These are phyloP conservation scores for Cyberlindnera bimundalis DNA, from an alignment of 805 yeast species.

Conservation along the genomic window DNA sequence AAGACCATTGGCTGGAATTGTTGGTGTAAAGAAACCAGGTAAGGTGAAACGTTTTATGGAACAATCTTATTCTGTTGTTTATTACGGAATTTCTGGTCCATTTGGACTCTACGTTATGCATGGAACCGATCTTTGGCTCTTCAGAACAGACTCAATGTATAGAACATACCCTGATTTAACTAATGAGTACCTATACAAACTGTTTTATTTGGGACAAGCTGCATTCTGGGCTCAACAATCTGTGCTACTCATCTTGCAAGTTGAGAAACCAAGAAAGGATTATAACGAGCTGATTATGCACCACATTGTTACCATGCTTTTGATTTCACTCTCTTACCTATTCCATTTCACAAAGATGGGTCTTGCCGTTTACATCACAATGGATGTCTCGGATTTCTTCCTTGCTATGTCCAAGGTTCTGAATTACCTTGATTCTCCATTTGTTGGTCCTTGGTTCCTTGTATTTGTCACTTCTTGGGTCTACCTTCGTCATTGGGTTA, in stretches of 20 bases:
- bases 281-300: slow-evolving; percentile 88
- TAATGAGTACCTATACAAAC: slow-evolving; percentile 66
- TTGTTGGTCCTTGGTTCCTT: slow-evolving; percentile 62
- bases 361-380: slow-evolving; percentile 80
- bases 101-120: slow-evolving; percentile 88
- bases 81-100: slow-evolving; percentile 79
- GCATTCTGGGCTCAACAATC: slow-evolving; percentile 98
- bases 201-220: slow-evolving; percentile 87
- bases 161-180: slow-evolving; percentile 77
- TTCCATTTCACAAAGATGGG: slow-evolving; percentile 98
- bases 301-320: slow-evolving; percentile 85
- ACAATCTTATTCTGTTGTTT: slow-evolving; percentile 81
- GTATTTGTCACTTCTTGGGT: slow-evolving; percentile 76
- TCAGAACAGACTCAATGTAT: slow-evolving; percentile 81
- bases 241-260: slow-evolving; percentile 71
- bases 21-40: slow-evolving; percentile 45
- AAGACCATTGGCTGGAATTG: too few species aligned
- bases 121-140: slow-evolving; percentile 81
- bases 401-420: slow-evolving; percentile 80
- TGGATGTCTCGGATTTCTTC: slow-evolving; percentile 94
- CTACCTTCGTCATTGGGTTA: slow-evolving; percentile 84
- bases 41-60: slow-evolving; percentile 85
- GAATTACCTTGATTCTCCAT: slow-evolving; percentile 71
- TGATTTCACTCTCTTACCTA: slow-evolving; percentile 82
- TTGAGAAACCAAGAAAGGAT: slow-evolving; percentile 95